Percentiles rank a stretch among this genome's conserved stretches.
These are phyloP conservation scores for Trichoderma guizhouense DNA, from an alignment of 2,329 filamentous ascomycete genomes.

Conservation along the genomic window DNA sequence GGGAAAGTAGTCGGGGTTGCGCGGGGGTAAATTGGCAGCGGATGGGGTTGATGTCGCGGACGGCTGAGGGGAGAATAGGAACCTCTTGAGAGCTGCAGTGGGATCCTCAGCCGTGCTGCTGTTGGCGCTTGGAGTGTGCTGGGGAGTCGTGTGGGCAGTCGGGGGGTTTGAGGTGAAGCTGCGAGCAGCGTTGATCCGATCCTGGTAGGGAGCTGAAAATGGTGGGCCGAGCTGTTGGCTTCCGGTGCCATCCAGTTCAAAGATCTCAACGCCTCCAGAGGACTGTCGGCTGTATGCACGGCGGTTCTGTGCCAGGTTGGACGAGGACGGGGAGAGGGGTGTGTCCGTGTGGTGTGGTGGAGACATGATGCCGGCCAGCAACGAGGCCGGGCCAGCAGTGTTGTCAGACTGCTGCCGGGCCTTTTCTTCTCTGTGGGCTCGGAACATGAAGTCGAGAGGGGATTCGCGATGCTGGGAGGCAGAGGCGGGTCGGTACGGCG, in stretches of 20 bases:
- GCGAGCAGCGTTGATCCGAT: conserved; percentile 57
- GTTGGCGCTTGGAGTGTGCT: conserved; percentile 9
- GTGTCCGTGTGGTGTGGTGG: conserved; percentile 37
- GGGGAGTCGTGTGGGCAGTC: conserved; percentile 17
- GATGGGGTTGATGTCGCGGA: neutral
- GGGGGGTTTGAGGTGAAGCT: conserved; percentile 29
- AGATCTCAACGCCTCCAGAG: conserved; percentile 27
- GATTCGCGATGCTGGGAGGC: conserved; percentile 53
- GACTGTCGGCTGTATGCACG: conserved; percentile 25
- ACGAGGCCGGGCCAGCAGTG: conserved; percentile 40
- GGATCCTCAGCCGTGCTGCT: conserved; percentile 28
- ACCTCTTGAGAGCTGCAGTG: conserved; percentile 54
- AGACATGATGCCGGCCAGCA: conserved; percentile 51
- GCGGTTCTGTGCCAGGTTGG: conserved; percentile 27
- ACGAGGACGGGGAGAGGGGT: conserved; percentile 24
- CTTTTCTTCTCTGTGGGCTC: conserved; percentile 77
- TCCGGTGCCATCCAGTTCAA: conserved; percentile 62
- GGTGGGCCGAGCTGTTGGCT: conserved; percentile 58
- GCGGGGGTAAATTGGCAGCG: neutral
- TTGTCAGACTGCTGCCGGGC: conserved; percentile 56
- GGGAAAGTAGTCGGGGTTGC: neutral
- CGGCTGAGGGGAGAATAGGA: conserved; percentile 46
- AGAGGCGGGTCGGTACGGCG: conserved; percentile 39
- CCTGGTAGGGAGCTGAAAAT: conserved; percentile 64
- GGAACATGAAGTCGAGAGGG: conserved; percentile 86